Evolutionary conservation across 2,329 filamentous ascomycete species (phyloP), one percentile per base, ranked within the genome.

Genomic region (Ophiostoma sp.): DNA sequence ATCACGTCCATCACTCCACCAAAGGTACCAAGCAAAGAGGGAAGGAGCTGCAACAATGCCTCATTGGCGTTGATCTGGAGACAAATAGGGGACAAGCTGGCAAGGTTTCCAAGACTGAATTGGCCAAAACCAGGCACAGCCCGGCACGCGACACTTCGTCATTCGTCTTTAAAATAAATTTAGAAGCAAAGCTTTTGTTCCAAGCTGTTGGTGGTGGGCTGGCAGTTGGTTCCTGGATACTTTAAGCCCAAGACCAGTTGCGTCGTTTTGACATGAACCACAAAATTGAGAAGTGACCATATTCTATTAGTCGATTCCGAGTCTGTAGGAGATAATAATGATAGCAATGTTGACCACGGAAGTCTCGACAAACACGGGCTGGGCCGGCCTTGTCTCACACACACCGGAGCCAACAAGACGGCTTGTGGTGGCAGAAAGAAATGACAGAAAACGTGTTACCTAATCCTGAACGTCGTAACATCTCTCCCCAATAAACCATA

Each of bases 71-170:
- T 19, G 17, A 52, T 36, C 45, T 33, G 42, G 3, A 48, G 25
- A 31, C 11, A n/a, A n/a, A n/a, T n/a, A n/a, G n/a, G n/a, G n/a
- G n/a, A n/a, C 50, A 55, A 12, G 4, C 8, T 33, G 25, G 28
- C 42, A 6, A 28, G 19, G 33, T 45, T 42, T 42, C 6, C 36
- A 45, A 66, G 36, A 66, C 22, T 22, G 22, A 15, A 59, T 17
- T 15, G 39, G 52, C 17, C 25, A 70, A 57, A 61, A 5, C 69
- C 48, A 69, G 48, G 66, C 48, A 69, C 66, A 69, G n/a, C 66
- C 31, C 28, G 45, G 66, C 28, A 50, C 64, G n/a, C 31, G 36
- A n/a, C 19, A 50, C 22, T n/a, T 33, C 45, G 64, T 50, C 39
- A 68, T 68, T 68, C 15, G 36, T 48, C 25, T 68, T 50, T 7